phyloP scores from a whole-genome alignment of 345 rosid species.

The Adansonia digitata region DNA sequence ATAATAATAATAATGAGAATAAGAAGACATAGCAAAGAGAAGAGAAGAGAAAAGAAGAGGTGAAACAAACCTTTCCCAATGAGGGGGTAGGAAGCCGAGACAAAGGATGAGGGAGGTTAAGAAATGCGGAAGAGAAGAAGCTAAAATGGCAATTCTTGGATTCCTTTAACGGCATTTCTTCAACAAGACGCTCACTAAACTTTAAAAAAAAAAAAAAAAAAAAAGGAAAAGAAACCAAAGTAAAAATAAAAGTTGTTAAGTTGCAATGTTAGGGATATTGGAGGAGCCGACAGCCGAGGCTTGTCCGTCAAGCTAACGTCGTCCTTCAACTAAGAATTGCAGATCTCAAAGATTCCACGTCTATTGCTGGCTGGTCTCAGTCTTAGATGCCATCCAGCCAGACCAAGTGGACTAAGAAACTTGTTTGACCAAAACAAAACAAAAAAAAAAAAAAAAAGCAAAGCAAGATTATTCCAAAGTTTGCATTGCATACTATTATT shows the following conservation, averaged over 20 bases:
- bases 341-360: conserved; percentile 8
- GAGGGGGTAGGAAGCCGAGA: not conserved
- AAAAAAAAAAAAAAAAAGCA: too few species aligned
- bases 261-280: not conserved
- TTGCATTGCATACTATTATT: too few species aligned
- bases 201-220: too few species aligned
- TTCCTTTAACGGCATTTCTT: conserved; percentile 28
- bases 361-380: not conserved
- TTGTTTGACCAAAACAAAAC: not conserved
- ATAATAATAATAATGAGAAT: not conserved
- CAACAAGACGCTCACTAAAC: conserved; percentile 18
- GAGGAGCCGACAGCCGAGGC: conserved; percentile 1
- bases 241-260: not conserved
- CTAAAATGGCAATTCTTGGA: not conserved
- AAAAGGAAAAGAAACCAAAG: not conserved
- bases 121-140: not conserved
- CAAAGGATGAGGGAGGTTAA: not conserved
- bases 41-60: too few species aligned
- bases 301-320: conserved; percentile 11
- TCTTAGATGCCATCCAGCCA: not conserved
- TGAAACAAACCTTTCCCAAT: not conserved
- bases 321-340: not conserved
- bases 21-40: not conserved
- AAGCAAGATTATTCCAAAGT: too few species aligned
- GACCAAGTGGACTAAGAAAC: not conserved